Conservation (phyloP, 2,329 filamentous ascomycete genomes). For the Alternaria dauci region DNA sequence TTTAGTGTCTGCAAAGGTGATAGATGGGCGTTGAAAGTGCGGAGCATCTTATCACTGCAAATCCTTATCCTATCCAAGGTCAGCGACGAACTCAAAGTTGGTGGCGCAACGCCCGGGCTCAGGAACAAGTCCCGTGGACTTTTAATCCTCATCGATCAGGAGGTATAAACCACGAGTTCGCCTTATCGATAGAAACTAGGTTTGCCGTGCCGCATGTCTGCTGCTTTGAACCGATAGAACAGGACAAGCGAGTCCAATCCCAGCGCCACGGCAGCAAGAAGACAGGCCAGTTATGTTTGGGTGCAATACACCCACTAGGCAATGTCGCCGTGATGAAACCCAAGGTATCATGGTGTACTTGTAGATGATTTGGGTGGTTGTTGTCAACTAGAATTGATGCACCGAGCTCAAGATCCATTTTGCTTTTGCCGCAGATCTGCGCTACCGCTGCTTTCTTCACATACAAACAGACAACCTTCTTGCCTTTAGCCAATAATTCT, state of each 20-base stretch:
- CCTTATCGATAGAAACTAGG: conserved; percentile 14
- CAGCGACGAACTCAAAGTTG: conserved; percentile 10
- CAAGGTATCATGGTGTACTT: not conserved
- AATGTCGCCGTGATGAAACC: conserved; percentile 11
- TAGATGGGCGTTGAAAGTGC: not conserved
- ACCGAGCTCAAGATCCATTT: not conserved
- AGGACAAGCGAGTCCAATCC: conserved; percentile 9
- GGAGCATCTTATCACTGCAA: not conserved
- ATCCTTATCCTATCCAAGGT: not conserved
- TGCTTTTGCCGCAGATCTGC: not conserved
- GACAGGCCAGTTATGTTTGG: conserved; percentile 4
- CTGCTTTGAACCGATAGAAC: conserved; percentile 11
- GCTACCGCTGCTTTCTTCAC: not conserved
- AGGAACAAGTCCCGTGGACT: conserved; percentile 16
- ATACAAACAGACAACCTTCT: not conserved
- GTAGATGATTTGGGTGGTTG: not conserved
- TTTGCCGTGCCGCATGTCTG: conserved; percentile 16
- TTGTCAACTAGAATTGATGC: not conserved
- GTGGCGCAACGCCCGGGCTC: conserved; percentile 16
- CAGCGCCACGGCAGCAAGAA: conserved; percentile 14
- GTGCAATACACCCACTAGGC: conserved; percentile 9
- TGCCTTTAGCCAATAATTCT: not conserved
- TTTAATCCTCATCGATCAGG: conserved; percentile 6
- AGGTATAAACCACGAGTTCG: conserved; percentile 1
- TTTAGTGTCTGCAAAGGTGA: conserved; percentile 1